phyloP scores from a whole-genome alignment of 2,329 filamentous ascomycete species.

The Colletotrichum incanum region DNA sequence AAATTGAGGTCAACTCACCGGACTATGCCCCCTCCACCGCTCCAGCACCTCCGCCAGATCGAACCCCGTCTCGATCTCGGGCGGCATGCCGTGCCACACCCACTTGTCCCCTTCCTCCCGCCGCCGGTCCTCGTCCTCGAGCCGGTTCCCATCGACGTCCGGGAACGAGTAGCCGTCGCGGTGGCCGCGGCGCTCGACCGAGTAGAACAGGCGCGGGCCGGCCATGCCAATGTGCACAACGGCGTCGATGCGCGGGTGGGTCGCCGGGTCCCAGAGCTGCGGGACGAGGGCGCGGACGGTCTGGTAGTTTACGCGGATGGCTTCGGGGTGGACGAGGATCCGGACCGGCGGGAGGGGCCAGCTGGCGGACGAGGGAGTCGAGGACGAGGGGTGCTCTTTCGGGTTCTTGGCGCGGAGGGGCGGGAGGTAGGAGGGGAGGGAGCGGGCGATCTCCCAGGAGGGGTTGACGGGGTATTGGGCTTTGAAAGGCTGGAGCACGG shows the following conservation, averaged over 20 bases:
- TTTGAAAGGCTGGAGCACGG: constrained; percentile 78
- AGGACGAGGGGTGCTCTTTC: constrained; percentile 49
- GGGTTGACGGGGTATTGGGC: constrained; percentile 81
- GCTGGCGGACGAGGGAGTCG: constrained; percentile 45
- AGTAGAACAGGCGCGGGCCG: constrained; percentile 74
- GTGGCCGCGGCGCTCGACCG: constrained; percentile 79
- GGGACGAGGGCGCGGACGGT: constrained; percentile 77
- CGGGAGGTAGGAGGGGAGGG: constrained; percentile 77
- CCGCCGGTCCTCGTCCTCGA: constrained; percentile 64
- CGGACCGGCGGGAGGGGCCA: constrained; percentile 66
- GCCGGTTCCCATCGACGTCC: constrained; percentile 78
- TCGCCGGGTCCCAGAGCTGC: constrained; percentile 67
- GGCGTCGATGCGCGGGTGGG: constrained; percentile 69
- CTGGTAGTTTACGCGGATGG: constrained; percentile 81
- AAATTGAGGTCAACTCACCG: constrained; percentile 56
- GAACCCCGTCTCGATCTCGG: constrained; percentile 71
- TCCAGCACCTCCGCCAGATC: constrained; percentile 70
- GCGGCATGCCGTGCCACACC: constrained; percentile 69
- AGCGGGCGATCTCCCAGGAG: constrained; percentile 82
- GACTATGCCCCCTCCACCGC: constrained; percentile 68
- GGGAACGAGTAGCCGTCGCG: constrained; percentile 79
- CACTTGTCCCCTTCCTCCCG: constrained; percentile 58
- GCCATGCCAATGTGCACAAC: constrained; percentile 88
- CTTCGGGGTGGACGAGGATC: constrained; percentile 75
- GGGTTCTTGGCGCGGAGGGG: constrained; percentile 61